Evolutionary conservation across 257 asterid genomes (phyloP), one percentile per base, ranked within the genome.

Genomic region (Solanum pimpinellifolium): DNA sequence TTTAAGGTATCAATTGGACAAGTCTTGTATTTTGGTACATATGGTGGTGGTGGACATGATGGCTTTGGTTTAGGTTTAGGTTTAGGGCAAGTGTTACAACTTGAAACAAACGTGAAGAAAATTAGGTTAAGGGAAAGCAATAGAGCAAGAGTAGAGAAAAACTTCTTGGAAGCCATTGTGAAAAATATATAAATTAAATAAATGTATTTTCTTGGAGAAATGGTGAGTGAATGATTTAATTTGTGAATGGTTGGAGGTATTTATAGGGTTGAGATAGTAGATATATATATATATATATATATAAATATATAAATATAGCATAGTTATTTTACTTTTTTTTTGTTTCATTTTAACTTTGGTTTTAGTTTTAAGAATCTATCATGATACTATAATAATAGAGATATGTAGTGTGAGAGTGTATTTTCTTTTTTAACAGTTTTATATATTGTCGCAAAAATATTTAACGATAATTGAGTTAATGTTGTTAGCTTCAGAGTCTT

Each of bases 1-100:
- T 84, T 84, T 44, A 84, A 10, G 20, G 87, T 84, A 70, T 84
- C 87, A 84, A 84, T 84, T 27, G 87, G 87, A 60, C 87, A 84
- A 37, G 75, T 37, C n/a, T 66, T 23, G 20, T 41, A 15, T 84
- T 25, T 37, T 84, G 87, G 87, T 41, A 3, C 60, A 37, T 66
- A 10, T 18, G 87, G 41, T 15, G 87, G 41, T 15, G 87, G 80
- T 12, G 86, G 78, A 41, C 87, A 84, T 65, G 87, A 66, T 29
- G 86, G 86, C 15, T 60, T 60, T 11, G 86, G 86, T 4, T 18
- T 29, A 27, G 86, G 86, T 69, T 84, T 84, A 20, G 87, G 87
- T 70, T 84, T 84, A 29, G 77, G 78, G 4, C 87, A 84, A 42
- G 87, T 39, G 62, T 77, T 77, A 70, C 87, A 84, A 70, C 78